Evolutionary conservation across 495 filamentous ascomycete species (phyloP).

Genomic region (Cercophora newfieldiana): DNA sequence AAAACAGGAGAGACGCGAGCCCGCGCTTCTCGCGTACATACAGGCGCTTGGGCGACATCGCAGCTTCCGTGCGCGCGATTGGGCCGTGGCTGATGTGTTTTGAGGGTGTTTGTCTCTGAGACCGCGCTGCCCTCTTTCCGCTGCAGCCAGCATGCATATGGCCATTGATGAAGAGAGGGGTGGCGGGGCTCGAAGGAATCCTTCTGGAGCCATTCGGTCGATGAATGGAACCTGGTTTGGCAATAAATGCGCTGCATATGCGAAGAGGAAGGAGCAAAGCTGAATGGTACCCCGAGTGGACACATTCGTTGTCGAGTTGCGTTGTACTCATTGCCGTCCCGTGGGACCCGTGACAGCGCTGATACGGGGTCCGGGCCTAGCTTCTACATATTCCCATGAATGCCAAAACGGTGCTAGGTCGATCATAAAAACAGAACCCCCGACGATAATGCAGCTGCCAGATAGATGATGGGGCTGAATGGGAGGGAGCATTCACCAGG

Average conservation of each 20-base stretch:
- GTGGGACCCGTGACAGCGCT: not conserved
- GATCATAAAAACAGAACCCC: constrained; percentile 26
- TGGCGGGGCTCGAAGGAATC: not conserved
- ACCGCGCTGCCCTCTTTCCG: not conserved
- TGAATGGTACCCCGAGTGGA: not conserved
- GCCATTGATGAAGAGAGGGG: too few relatives aligned
- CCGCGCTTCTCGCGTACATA: not conserved
- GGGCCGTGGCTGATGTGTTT: not conserved
- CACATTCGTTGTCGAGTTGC: not conserved
- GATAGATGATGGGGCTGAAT: not conserved
- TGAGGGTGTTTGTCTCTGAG: not conserved
- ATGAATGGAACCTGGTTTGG: not conserved
- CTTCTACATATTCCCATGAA: too few relatives aligned
- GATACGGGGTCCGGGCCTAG: constrained; percentile 12
- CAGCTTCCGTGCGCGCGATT: not conserved
- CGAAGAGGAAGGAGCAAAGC: not conserved
- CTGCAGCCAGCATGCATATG: not conserved
- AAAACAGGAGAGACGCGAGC: not conserved
- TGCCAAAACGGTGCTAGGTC: constrained; percentile 3
- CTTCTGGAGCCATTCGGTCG: not conserved
- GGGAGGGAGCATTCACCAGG: not conserved
- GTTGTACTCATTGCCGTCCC: not conserved
- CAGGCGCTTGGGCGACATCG: not conserved
- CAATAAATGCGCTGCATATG: not conserved
- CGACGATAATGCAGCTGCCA: constrained; percentile 19